These are phyloP conservation scores for Hypoxylon perforatum DNA, from an alignment of 495 filamentous ascomycete species.

Conservation along the genomic window DNA sequence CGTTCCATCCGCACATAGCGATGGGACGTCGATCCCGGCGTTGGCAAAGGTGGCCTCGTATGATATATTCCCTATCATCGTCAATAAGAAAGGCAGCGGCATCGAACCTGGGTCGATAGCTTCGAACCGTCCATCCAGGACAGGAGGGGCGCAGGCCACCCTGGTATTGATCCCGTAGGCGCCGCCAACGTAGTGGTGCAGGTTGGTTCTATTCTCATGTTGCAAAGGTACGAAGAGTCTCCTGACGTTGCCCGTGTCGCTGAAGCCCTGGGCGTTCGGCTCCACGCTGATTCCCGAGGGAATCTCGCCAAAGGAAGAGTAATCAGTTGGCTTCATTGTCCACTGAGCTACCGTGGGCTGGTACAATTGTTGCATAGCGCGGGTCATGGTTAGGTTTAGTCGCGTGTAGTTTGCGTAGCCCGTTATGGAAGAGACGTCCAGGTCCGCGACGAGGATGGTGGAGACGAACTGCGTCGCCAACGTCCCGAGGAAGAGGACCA, in stretches of 20 bases:
- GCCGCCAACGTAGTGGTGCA: constrained; percentile 23
- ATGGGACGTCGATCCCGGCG: constrained; percentile 5
- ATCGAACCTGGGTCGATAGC: not conserved
- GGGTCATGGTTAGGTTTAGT: not conserved
- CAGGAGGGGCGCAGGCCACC: constrained; percentile 25
- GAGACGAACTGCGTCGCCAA: constrained; percentile 26
- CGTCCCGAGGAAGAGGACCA: constrained; percentile 13
- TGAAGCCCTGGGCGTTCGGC: constrained; percentile 19
- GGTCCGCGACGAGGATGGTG: constrained; percentile 21
- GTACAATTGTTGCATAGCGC: not conserved
- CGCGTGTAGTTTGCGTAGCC: constrained; percentile 1
- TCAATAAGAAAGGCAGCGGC: constrained; percentile 6
- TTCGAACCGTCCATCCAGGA: constrained; percentile 8
- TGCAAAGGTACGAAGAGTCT: constrained; percentile 28
- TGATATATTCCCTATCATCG: constrained; percentile 17
- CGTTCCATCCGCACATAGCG: constrained; percentile 4
- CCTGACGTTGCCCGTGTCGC: constrained; percentile 33
- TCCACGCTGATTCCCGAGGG: constrained; percentile 8
- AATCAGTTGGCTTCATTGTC: constrained; percentile 14
- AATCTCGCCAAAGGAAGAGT: constrained; percentile 26
- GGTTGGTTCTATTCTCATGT: constrained; percentile 14
- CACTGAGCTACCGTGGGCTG: constrained; percentile 1
- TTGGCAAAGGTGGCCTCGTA: constrained; percentile 6
- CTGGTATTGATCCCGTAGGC: constrained; percentile 20
- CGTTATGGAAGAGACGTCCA: constrained; percentile 7